phyloP scores from a whole-genome alignment of 2,329 filamentous ascomycete species.

The Diaporthe destruens region DNA sequence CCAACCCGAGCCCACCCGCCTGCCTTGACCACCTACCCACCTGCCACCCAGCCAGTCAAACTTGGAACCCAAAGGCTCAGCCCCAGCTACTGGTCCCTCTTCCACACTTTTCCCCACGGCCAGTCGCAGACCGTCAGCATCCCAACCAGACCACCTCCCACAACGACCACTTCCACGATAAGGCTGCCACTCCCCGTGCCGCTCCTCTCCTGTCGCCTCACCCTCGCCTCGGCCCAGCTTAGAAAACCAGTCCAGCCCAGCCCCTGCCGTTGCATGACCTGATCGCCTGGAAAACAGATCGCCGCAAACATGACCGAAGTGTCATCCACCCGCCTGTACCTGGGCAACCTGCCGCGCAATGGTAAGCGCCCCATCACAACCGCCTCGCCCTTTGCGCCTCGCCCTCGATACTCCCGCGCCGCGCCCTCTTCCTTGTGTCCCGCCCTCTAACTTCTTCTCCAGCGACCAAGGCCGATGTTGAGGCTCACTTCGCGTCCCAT shows the following conservation, averaged over 20 bases:
- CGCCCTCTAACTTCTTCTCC: conserved; percentile 47
- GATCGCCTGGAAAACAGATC: conserved; percentile 32
- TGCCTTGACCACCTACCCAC: not conserved
- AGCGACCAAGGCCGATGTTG: conserved; percentile 98
- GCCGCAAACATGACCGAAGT: conserved; percentile 81
- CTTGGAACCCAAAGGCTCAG: conserved; percentile 22
- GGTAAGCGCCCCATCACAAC: conserved; percentile 69
- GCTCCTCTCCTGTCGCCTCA: conserved; percentile 35
- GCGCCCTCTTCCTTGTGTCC: conserved; percentile 42
- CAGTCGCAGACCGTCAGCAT: conserved; percentile 29
- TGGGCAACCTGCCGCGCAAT: conserved; percentile 97
- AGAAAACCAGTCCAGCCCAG: conserved; percentile 17
- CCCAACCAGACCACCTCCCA: conserved; percentile 18
- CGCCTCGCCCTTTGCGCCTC: conserved; percentile 32
- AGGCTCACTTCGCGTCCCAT: conserved; percentile 94
- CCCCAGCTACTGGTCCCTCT: conserved; percentile 32
- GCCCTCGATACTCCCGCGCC: conserved; percentile 30
- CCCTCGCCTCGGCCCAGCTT: conserved; percentile 10
- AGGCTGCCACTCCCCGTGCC: conserved; percentile 41
- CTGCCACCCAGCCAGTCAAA: conserved; percentile 5
- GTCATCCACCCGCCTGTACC: conserved; percentile 93
- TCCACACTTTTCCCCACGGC: conserved; percentile 24
- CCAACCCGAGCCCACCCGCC: not conserved
- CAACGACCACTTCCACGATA: conserved; percentile 24
- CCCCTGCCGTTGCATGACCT: conserved; percentile 37